A percentile compares a stretch with the other conserved stretches of the same genome.
Evolutionary conservation across 2,329 filamentous ascomycete genomes (phyloP).

Genomic region (Cytospora mali): DNA sequence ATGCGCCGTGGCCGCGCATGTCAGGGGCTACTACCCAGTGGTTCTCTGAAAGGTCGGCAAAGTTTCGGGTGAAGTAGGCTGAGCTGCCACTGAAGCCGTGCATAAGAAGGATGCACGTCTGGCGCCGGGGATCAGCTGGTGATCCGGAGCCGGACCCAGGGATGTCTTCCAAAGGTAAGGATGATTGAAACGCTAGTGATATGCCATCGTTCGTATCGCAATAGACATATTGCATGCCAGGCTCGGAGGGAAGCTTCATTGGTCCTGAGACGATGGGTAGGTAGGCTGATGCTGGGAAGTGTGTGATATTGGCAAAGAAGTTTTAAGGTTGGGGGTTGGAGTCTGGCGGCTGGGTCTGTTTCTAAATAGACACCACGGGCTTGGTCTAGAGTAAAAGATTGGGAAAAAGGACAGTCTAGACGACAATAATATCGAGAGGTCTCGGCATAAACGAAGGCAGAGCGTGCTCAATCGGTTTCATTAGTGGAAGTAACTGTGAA

Average conservation of each 20-base stretch:
- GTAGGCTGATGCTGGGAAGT: background rate
- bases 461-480: constrained; percentile 1
- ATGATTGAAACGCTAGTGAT: constrained; percentile 41
- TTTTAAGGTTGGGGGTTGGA: background rate
- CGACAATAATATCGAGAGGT: background rate
- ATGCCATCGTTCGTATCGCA: constrained; percentile 39
- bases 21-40: constrained; percentile 45
- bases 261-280: background rate
- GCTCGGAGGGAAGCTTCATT: constrained; percentile 22
- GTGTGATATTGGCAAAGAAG: background rate
- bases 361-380: background rate
- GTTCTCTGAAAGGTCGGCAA: constrained; percentile 31
- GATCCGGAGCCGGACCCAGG: constrained; percentile 17
- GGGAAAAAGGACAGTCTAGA: background rate
- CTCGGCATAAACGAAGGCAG: background rate
- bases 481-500: constrained; percentile 9
- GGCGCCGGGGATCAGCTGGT: constrained; percentile 26
- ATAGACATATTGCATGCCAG: constrained; percentile 37
- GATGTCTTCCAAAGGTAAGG: constrained; percentile 33
- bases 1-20: constrained; percentile 44
- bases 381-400: background rate
- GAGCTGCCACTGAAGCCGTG: constrained; percentile 47
- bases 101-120: constrained; percentile 40
- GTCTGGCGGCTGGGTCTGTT: background rate
- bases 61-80: constrained; percentile 43